A percentile compares a stretch with the other conserved stretches of the same genome.
These are phyloP conservation scores for Mucor piriformis DNA, from an alignment of 371 early-diverging fungal species.

Conservation along the genomic window DNA sequence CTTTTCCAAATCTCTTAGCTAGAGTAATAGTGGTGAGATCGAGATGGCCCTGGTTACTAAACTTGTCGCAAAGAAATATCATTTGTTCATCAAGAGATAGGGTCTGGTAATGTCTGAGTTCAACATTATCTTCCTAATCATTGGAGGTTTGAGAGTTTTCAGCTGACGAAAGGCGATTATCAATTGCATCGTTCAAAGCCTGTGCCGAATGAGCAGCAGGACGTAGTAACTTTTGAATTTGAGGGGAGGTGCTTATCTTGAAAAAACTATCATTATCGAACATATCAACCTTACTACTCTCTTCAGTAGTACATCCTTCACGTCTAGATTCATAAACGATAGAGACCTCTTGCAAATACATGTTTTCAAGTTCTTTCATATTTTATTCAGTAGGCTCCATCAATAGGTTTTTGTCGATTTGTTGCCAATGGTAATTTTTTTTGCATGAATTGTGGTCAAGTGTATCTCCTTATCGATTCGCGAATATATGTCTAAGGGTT, in stretches of 20 bases:
- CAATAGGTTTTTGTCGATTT: conserved; percentile 3
- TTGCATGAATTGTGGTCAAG: conserved; percentile 1
- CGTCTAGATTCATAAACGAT: conserved; percentile 5
- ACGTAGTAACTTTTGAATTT: conserved; percentile 11
- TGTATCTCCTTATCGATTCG: neutral
- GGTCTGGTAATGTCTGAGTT: conserved; percentile 1
- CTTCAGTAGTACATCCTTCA: conserved; percentile 8
- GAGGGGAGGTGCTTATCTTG: conserved; percentile 13
- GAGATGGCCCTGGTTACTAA: conserved; percentile 16
- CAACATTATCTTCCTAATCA: conserved; percentile 1
- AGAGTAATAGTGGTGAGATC: conserved; percentile 15
- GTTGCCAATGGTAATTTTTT: neutral
- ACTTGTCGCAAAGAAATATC: conserved; percentile 17
- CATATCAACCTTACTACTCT: conserved; percentile 10
- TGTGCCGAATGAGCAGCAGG: conserved; percentile 9
- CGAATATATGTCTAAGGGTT: neutral
- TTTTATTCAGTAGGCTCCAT: conserved; percentile 11
- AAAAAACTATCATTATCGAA: conserved; percentile 2
- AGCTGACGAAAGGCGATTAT: conserved; percentile 12
- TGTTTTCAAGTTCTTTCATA: conserved; percentile 11
- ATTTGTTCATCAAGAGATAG: conserved; percentile 9
- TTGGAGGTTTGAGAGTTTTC: conserved; percentile 11
- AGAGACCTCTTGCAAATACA: conserved; percentile 2
- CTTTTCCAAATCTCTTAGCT: conserved; percentile 13
- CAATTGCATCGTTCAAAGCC: conserved; percentile 12